Conservation (phyloP, 2,329 filamentous ascomycete species). For the Verruconis gallopava region DNA sequence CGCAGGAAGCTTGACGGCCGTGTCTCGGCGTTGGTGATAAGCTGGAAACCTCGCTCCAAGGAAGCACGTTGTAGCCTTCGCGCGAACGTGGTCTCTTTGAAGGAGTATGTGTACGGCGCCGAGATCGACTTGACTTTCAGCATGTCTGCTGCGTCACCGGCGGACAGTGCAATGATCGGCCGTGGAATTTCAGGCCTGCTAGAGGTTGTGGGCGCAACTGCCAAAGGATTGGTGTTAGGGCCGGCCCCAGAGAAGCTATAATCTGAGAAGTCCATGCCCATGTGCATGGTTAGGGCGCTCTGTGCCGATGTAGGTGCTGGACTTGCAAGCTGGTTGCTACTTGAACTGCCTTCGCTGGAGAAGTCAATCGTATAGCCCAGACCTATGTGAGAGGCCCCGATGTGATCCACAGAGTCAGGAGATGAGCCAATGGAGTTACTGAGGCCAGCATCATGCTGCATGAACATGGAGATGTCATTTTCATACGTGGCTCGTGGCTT, state of each 20-base stretch:
- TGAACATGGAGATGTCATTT: not conserved
- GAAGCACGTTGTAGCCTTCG: slow-evolving; percentile 55
- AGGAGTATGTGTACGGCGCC: slow-evolving; percentile 38
- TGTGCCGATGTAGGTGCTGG: slow-evolving; percentile 2
- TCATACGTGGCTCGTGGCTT: not conserved
- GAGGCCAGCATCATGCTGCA: not conserved
- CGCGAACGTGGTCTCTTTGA: slow-evolving; percentile 54
- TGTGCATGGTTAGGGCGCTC: slow-evolving; percentile 4
- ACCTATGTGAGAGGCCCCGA: slow-evolving; percentile 7
- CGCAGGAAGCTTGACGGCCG: slow-evolving; percentile 24
- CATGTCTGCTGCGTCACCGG: not conserved
- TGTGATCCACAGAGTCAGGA: not conserved
- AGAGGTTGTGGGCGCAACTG: not conserved
- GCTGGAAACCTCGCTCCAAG: slow-evolving; percentile 47
- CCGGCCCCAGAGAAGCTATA: not conserved
- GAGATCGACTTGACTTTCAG: not conserved
- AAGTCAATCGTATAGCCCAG: slow-evolving; percentile 10
- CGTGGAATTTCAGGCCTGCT: not conserved
- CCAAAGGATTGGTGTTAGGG: not conserved
- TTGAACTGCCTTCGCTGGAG: not conserved
- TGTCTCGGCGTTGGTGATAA: slow-evolving; percentile 38
- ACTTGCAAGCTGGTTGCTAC: not conserved
- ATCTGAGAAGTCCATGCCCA: not conserved
- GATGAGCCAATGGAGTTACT: not conserved
- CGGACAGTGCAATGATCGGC: not conserved